phyloP scores from a whole-genome alignment of 2,329 filamentous ascomycete species.

The Coniochaeta pulveracea region DNA sequence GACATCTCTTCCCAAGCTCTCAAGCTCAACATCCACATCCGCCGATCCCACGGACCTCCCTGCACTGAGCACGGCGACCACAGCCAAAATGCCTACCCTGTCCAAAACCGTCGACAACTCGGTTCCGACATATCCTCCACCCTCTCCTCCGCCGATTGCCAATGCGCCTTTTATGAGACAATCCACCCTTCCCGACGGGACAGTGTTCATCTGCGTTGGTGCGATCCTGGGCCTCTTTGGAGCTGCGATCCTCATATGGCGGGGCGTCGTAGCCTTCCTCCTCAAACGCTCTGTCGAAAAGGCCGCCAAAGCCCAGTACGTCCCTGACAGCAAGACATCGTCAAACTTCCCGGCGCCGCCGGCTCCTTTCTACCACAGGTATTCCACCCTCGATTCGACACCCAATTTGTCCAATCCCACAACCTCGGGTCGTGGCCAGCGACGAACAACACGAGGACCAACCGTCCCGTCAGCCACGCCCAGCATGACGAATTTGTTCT shows the following conservation, averaged over 20 bases:
- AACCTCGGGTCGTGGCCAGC: slow-evolving; percentile 35
- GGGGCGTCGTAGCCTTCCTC: slow-evolving; percentile 76
- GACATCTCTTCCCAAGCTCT: too few relatives aligned
- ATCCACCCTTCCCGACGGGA: slow-evolving; percentile 77
- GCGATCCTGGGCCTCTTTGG: slow-evolving; percentile 77
- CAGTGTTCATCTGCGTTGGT: slow-evolving; percentile 91
- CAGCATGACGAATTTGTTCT: slow-evolving; percentile 71
- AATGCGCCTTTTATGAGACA: slow-evolving; percentile 88
- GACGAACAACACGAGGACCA: slow-evolving; percentile 40
- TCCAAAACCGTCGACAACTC: slow-evolving; percentile 20
- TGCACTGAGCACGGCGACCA: slow-evolving; percentile 12
- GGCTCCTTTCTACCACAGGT: slow-evolving; percentile 53
- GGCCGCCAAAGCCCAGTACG: slow-evolving; percentile 65
- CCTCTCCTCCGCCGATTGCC: slow-evolving; percentile 70
- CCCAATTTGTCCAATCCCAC: slow-evolving; percentile 35
- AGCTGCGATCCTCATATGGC: slow-evolving; percentile 76
- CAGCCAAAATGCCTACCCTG: slow-evolving; percentile 26
- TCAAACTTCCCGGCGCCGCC: slow-evolving; percentile 46
- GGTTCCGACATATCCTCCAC: slow-evolving; percentile 52
- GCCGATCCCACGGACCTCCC: slow-evolving; percentile 7
- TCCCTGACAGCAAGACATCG: slow-evolving; percentile 56
- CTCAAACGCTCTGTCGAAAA: slow-evolving; percentile 84
- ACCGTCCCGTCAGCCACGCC: slow-evolving; percentile 39
- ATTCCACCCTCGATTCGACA: slow-evolving; percentile 49
- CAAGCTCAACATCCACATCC: slow-evolving; percentile 6